Conservation (phyloP, 208 protist genomes). For the Leishmania braziliensis region DNA sequence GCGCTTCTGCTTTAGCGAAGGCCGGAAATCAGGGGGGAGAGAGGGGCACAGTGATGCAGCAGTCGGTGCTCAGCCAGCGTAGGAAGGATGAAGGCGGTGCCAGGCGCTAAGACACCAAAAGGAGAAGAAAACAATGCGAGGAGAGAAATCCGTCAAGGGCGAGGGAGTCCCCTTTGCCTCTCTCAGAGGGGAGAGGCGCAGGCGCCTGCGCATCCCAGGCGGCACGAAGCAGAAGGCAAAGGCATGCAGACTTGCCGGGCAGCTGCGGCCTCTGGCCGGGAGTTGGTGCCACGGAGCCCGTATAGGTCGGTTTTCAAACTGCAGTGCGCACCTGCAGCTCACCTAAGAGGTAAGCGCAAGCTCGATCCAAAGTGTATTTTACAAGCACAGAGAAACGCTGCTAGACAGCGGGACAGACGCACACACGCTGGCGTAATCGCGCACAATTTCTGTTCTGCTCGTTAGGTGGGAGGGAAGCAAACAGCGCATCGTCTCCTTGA, state of each 20-base stretch:
- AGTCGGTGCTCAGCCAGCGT: neutral
- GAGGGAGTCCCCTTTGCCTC: neutral
- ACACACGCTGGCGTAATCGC: too few species aligned
- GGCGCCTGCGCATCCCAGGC: too few species aligned
- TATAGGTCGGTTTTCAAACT: neutral
- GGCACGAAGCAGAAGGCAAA: neutral
- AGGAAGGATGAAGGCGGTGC: neutral
- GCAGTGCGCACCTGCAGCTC: neutral
- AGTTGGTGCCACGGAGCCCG: neutral
- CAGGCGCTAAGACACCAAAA: neutral
- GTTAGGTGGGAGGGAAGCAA: neutral
- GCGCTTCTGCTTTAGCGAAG: slow-evolving; percentile 6
- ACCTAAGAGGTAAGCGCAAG: neutral
- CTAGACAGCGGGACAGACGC: neutral
- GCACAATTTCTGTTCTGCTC: neutral
- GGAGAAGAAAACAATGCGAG: neutral
- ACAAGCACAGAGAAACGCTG: neutral
- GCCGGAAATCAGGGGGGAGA: neutral
- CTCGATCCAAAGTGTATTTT: neutral
- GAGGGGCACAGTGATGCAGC: neutral
- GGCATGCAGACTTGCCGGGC: neutral
- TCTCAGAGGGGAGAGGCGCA: neutral
- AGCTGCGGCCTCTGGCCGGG: neutral
- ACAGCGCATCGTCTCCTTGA: neutral
- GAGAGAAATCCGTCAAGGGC: neutral